These are phyloP conservation scores for Skeletonema menzelii DNA, from an alignment of 108 stramenopile species.

Conservation along the genomic window DNA sequence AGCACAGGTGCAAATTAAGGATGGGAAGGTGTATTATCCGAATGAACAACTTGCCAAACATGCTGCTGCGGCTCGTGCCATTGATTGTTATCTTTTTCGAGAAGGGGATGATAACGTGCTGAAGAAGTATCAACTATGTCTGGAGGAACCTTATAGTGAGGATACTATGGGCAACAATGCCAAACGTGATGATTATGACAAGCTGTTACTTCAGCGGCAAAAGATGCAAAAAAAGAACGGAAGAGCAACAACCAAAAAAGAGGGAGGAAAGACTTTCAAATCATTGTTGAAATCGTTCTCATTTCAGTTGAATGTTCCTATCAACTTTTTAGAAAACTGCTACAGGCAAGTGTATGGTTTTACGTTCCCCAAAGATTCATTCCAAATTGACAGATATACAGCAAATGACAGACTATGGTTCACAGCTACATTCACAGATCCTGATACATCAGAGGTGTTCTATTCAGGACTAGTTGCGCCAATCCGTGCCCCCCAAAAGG, in stretches of 20 bases:
- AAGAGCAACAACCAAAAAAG: not conserved
- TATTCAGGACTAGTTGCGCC: slow-evolving; percentile 12
- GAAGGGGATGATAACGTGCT: not conserved
- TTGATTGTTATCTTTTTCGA: slow-evolving; percentile 38
- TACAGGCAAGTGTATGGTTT: not conserved
- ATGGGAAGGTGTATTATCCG: slow-evolving; percentile 39
- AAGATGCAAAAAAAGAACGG: no score
- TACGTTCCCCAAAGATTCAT: not conserved
- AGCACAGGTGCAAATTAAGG: slow-evolving; percentile 8
- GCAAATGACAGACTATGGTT: slow-evolving; percentile 4
- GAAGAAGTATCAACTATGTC: slow-evolving; percentile 13
- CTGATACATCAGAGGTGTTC: slow-evolving; percentile 30
- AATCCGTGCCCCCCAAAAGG: not conserved
- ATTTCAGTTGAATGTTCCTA: not conserved
- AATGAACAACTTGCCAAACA: slow-evolving; percentile 16
- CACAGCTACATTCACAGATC: slow-evolving; percentile 29
- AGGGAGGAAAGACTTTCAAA: not conserved
- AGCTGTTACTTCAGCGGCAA: not conserved
- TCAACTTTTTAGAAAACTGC: not conserved
- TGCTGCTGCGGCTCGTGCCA: slow-evolving; percentile 43
- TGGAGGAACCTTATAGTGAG: slow-evolving; percentile 29
- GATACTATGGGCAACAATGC: not conserved
- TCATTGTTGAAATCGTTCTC: not conserved
- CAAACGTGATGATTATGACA: slow-evolving; percentile 11
- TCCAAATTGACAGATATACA: not conserved